phyloP scores from a whole-genome alignment of 257 asterid genomes.

The Schizonepeta tenuifolia region DNA sequence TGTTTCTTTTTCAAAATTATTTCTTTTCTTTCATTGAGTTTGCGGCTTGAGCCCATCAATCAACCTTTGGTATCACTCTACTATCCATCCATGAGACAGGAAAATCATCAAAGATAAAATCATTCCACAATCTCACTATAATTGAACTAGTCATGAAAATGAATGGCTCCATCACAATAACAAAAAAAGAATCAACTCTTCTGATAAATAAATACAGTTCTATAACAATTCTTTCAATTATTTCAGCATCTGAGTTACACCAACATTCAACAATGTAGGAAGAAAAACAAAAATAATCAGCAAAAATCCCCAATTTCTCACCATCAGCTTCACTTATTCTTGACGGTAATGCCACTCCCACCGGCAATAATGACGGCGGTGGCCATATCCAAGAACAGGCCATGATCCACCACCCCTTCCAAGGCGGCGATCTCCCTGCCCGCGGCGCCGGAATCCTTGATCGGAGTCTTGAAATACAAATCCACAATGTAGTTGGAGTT shows the following conservation, averaged over 20 bases:
- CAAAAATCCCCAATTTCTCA: constrained; percentile 7
- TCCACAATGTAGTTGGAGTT: constrained; percentile 88
- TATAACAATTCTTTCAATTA: constrained; percentile 3
- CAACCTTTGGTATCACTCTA: too few relatives aligned
- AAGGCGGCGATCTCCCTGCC: constrained; percentile 74
- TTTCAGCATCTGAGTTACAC: constrained; percentile 18
- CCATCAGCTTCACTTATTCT: constrained; percentile 54
- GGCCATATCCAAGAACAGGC: constrained; percentile 34
- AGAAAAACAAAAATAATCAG: background rate
- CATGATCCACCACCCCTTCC: constrained; percentile 77
- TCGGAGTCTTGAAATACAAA: constrained; percentile 87
- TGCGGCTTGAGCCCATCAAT: too few relatives aligned
- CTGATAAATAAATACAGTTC: background rate
- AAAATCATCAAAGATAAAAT: background rate
- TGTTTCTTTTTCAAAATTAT: too few relatives aligned
- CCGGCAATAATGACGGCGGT: constrained; percentile 75
- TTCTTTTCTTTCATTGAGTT: too few relatives aligned
- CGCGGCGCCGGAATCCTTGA: constrained; percentile 67
- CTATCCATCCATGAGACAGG: too few relatives aligned
- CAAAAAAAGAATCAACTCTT: background rate
- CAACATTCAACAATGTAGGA: background rate
- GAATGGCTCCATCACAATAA: background rate
- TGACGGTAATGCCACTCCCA: constrained; percentile 60
- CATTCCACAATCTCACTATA: background rate
- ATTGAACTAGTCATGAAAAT: background rate